These are phyloP conservation scores for Colletotrichum sp. DNA, from an alignment of 2,329 filamentous ascomycete genomes.

Conservation along the genomic window DNA sequence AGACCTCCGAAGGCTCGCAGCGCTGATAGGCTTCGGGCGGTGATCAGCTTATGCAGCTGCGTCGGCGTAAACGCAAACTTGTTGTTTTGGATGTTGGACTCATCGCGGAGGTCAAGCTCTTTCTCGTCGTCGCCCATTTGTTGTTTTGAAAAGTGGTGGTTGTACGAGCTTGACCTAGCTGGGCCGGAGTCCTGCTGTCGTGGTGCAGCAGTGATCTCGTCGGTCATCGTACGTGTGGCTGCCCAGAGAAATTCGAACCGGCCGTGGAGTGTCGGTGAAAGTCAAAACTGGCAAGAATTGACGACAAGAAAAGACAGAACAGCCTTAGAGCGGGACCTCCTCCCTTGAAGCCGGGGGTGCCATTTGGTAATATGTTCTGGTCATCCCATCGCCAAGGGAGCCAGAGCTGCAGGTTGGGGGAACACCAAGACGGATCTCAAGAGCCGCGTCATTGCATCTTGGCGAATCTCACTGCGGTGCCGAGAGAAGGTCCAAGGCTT, in stretches of 20 bases:
- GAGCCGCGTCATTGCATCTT: constrained; percentile 19
- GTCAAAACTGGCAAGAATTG: neutral
- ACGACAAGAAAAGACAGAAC: neutral
- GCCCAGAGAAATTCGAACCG: neutral
- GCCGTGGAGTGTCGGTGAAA: neutral
- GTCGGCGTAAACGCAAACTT: constrained; percentile 60
- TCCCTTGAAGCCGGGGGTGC: neutral
- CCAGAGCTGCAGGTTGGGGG: neutral
- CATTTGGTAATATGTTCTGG: neutral
- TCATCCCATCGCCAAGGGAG: neutral
- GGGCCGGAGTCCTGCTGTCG: constrained; percentile 50
- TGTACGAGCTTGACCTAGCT: constrained; percentile 32
- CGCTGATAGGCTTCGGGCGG: constrained; percentile 52
- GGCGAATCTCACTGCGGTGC: constrained; percentile 6
- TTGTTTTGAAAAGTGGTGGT: neutral
- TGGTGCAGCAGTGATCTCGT: constrained; percentile 62
- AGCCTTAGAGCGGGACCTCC: neutral
- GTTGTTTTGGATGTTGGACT: constrained; percentile 37
- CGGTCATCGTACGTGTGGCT: constrained; percentile 28
- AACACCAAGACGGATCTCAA: neutral
- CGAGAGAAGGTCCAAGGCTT: constrained; percentile 2
- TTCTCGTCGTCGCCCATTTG: neutral
- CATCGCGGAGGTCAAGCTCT: constrained; percentile 13
- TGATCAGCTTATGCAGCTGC: constrained; percentile 58
- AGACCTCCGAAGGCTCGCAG: constrained; percentile 59